phyloP scores from a whole-genome alignment of 1,284 basidiomycete species.

The Cystobasidiaceae sp. region DNA sequence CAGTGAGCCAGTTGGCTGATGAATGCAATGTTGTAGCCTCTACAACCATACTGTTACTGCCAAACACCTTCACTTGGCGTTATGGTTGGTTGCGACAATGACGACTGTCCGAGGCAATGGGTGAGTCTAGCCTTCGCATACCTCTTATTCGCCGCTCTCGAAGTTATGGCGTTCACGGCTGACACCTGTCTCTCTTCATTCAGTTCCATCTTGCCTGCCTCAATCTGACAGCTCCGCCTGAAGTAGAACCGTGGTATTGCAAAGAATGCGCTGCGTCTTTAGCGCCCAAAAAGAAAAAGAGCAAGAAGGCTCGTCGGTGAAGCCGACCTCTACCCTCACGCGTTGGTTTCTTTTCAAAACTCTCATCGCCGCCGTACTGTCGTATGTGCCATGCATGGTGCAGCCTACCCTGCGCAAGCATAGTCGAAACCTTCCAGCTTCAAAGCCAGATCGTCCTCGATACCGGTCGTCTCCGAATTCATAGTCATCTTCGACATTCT shows the following conservation, averaged over 20 bases:
- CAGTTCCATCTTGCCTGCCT: conserved; percentile 41
- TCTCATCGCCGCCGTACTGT: too few species aligned
- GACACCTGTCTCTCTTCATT: background rate
- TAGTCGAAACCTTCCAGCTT: too few species aligned
- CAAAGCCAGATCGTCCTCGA: too few species aligned
- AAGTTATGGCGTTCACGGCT: too few species aligned
- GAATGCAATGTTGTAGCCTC: background rate
- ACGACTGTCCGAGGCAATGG: background rate
- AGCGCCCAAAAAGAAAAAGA: background rate
- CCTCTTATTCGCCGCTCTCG: too few species aligned
- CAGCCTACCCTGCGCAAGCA: too few species aligned
- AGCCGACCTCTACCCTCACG: too few species aligned
- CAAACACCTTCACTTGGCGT: background rate
- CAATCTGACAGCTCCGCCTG: conserved; percentile 32
- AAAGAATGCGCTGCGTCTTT: background rate
- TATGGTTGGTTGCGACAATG: background rate
- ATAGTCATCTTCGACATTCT: too few species aligned
- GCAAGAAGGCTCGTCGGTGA: too few species aligned
- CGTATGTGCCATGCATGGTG: too few species aligned
- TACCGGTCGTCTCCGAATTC: too few species aligned
- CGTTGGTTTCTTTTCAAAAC: too few species aligned
- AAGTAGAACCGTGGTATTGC: conserved; percentile 24
- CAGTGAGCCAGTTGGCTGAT: background rate
- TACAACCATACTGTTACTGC: background rate
- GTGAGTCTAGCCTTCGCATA: background rate